Percentiles rank a stretch among this genome's conserved stretches.
These are phyloP conservation scores for Beta lomatogona DNA, from an alignment of 179 eudicot species.

Conservation along the genomic window DNA sequence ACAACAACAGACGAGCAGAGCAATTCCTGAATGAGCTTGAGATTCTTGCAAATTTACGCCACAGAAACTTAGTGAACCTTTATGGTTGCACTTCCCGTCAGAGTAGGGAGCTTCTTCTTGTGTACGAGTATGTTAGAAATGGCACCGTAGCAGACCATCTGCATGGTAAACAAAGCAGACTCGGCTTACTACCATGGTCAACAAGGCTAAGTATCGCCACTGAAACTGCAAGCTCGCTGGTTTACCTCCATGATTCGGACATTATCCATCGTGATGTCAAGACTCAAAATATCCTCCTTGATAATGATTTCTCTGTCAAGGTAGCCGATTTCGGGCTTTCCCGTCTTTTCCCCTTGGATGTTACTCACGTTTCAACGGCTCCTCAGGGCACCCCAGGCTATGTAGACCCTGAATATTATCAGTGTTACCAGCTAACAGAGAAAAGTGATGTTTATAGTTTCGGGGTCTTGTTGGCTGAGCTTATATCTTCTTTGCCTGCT, in stretches of 20 bases:
- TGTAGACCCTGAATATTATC: slow-evolving; percentile 39
- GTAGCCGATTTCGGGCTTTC: slow-evolving; percentile 42
- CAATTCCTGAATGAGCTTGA: slow-evolving; percentile 42
- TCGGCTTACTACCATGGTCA: slow-evolving; percentile 12
- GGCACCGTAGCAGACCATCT: slow-evolving; percentile 45
- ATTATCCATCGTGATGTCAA: slow-evolving; percentile 38
- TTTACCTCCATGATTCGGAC: slow-evolving; percentile 37
- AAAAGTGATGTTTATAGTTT: slow-evolving; percentile 40
- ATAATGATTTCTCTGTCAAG: slow-evolving; percentile 32
- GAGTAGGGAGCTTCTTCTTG: slow-evolving; percentile 36
- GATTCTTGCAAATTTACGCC: slow-evolving; percentile 37
- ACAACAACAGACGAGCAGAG: slow-evolving; percentile 31
- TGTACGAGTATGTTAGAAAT: slow-evolving; percentile 37
- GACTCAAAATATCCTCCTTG: slow-evolving; percentile 39
- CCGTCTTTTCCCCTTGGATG: slow-evolving; percentile 36
- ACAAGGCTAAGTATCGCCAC: slow-evolving; percentile 31
- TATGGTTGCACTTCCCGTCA: slow-evolving; percentile 41
- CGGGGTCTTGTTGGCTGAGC: slow-evolving; percentile 34
- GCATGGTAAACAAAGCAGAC: slow-evolving; percentile 22
- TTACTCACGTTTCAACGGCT: slow-evolving; percentile 38
- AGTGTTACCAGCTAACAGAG: slow-evolving; percentile 36
- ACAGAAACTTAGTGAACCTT: slow-evolving; percentile 35
- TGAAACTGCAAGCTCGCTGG: slow-evolving; percentile 30
- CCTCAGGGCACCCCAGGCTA: slow-evolving; percentile 45
- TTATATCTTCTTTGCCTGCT: slow-evolving; percentile 37